Evolutionary conservation across 2,329 filamentous ascomycete species (phyloP), one percentile per base, ranked within the genome.

Genomic region (Myriosclerotinia curreyana): DNA sequence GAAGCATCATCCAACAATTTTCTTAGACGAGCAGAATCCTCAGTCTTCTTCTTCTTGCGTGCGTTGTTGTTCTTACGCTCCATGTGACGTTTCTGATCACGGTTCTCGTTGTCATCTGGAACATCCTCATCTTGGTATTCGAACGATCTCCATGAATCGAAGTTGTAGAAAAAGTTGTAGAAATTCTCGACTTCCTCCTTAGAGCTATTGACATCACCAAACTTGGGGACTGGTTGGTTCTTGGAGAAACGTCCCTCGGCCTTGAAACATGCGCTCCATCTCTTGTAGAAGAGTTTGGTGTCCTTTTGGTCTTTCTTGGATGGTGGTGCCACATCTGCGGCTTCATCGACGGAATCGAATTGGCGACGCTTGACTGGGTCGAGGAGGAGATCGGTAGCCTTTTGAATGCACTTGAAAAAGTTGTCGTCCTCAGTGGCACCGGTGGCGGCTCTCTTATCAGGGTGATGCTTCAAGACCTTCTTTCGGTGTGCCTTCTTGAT

Each of bases 331-430:
- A 96, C 89, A 65, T 99, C 91, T 68, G 95, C 95, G 71, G 86
- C 87, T 79, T 97, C 93, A 74, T 99, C 95, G 67, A 98, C 93
- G 2, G 92, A 96, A 79, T 99, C 95, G 80, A 90, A 99, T 80
- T 99, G 95, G 65, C 93, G 88, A 67, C 95, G 91, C 81, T 92
- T 96, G 77, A 88, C 83, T 60, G 95, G 95, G 81, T 99, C 95
- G 63, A 92, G 85, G 22, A 99, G 89, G 60, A 98, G 85, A 74
- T 99, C 95, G 73, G 90, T 94, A 65, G 95, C 95, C 79, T 97
- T 97, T 78, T 99, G 96, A 78, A 99, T 99, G 79, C 96, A 99
- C 85, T 99, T 99, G 89, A 99, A 99, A 84, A 99, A 99, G 77
- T 90, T 91, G 78, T 99, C 95, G 79, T 97, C 94, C 74, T 98